A percentile compares a stretch with the other conserved stretches of the same genome.
These are phyloP conservation scores for Metschnikowia koreensis DNA, from an alignment of 805 yeast genomes.

Conservation along the genomic window DNA sequence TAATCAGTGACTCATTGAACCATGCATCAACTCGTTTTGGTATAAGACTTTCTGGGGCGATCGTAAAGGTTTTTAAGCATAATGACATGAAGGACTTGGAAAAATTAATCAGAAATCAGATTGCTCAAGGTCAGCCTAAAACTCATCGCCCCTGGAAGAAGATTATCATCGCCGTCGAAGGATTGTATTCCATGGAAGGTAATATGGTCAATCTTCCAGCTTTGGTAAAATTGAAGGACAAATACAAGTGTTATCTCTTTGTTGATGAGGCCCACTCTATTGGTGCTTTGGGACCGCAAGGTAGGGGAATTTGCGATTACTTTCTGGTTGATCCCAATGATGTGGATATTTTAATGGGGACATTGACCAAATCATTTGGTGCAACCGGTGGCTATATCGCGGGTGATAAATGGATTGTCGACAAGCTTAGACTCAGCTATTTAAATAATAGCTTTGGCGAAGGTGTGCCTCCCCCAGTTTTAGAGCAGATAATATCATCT, in stretches of 20 bases:
- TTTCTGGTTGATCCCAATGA: conserved; percentile 74
- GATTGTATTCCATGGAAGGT: conserved; percentile 91
- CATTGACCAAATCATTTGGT: conserved; percentile 95
- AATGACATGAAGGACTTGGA: conserved; percentile 84
- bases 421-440: conserved; percentile 69
- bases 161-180: conserved; percentile 83
- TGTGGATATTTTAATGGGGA: conserved; percentile 93
- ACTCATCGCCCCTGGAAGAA: conserved; percentile 96
- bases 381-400: conserved; percentile 98
- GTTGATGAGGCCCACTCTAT: conserved; percentile 98
- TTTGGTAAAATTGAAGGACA: conserved; percentile 68
- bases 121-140: conserved; percentile 92
- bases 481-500: conserved; percentile 82
- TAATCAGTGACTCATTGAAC: conserved; percentile 90
- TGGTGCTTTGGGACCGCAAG: conserved; percentile 96
- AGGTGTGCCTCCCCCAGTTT: conserved; percentile 85
- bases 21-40: conserved; percentile 97
- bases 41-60: conserved; percentile 86
- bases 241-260: conserved; percentile 84
- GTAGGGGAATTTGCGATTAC: conserved; percentile 94
- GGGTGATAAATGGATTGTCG: conserved; percentile 66
- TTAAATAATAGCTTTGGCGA: conserved; percentile 79
- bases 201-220: conserved; percentile 80
- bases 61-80: conserved; percentile 88
- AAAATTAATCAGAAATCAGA: conserved; percentile 72